These are phyloP conservation scores for Erythrophleum ivorense DNA, from an alignment of 331 rosid genomes.

Conservation along the genomic window DNA sequence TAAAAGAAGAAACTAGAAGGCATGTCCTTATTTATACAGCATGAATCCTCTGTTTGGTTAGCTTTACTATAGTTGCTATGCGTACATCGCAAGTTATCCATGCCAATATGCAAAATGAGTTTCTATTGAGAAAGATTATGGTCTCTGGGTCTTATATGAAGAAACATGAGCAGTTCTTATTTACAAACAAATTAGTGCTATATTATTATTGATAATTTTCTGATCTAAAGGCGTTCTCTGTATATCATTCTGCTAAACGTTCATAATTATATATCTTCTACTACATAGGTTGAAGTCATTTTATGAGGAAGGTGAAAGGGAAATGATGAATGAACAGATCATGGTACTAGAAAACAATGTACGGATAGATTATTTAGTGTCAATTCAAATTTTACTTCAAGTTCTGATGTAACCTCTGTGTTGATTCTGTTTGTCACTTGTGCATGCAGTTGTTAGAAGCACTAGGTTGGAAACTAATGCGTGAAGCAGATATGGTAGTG, in stretches of 20 bases:
- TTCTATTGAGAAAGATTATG: not conserved
- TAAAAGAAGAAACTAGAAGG: conserved; percentile 97
- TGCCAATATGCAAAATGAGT: not conserved
- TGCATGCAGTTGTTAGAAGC: conserved; percentile 85
- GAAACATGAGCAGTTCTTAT: no score
- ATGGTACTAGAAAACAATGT: conserved; percentile 82
- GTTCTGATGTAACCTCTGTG: conserved; percentile 9
- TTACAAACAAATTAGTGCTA: not conserved
- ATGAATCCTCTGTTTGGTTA: conserved; percentile 6
- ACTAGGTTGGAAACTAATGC: conserved; percentile 97
- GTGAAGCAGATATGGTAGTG: conserved; percentile 59
- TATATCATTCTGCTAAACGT: conserved; percentile 27
- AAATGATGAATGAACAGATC: conserved; percentile 76
- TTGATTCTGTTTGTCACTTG: conserved; percentile 39
- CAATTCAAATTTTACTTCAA: not conserved
- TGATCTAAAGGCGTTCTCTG: conserved; percentile 6
- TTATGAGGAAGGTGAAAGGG: conserved; percentile 89
- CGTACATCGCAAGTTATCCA: conserved; percentile 11
- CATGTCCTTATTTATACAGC: conserved; percentile 39
- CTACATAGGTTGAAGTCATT: conserved; percentile 84
- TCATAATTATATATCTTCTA: conserved; percentile 33
- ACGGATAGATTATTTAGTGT: conserved; percentile 32
- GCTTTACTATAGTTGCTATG: not conserved
- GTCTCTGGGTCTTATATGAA: not conserved
- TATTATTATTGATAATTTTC: not conserved